Conservation (phyloP, 371 early-diverging fungal genomes). For the Mortierella sp. region DNA sequence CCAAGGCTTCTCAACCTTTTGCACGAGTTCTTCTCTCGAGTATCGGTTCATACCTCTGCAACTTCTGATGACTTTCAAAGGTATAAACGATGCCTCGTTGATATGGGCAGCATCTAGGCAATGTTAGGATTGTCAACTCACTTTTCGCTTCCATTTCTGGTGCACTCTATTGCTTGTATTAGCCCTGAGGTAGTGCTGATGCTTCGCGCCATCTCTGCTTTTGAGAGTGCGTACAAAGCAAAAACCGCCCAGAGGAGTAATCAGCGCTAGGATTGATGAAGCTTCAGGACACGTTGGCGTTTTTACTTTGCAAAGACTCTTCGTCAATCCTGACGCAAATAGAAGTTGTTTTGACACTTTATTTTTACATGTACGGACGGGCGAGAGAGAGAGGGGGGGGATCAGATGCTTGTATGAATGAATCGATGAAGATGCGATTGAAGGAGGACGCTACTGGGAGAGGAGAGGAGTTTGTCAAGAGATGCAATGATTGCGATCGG, state of each 20-base stretch:
- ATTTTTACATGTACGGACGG: neutral
- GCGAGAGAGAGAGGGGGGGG: too few species aligned
- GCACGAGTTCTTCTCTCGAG: slow-evolving; percentile 80
- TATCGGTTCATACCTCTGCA: slow-evolving; percentile 66
- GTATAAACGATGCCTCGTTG: slow-evolving; percentile 19
- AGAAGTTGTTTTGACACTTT: neutral
- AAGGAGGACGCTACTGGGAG: neutral
- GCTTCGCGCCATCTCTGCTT: slow-evolving; percentile 72
- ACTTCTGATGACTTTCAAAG: slow-evolving; percentile 67
- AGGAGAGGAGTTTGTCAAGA: neutral
- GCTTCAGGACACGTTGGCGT: too few species aligned
- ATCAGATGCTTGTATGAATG: neutral
- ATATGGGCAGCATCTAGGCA: too few species aligned
- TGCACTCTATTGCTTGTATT: neutral
- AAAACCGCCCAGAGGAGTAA: slow-evolving; percentile 69
- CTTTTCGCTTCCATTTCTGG: too few species aligned
- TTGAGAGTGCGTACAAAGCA: slow-evolving; percentile 75
- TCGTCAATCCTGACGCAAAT: too few species aligned
- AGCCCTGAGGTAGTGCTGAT: slow-evolving; percentile 76
- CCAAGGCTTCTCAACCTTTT: slow-evolving; percentile 78
- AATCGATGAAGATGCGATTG: neutral
- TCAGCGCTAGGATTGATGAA: slow-evolving; percentile 66
- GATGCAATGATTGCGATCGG: neutral
- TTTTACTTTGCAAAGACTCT: too few species aligned
- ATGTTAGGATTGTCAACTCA: too few species aligned